Evolutionary conservation across 306 rosid genomes (phyloP), one percentile per base, ranked within the genome.

Genomic region (Glycine tomentella): DNA sequence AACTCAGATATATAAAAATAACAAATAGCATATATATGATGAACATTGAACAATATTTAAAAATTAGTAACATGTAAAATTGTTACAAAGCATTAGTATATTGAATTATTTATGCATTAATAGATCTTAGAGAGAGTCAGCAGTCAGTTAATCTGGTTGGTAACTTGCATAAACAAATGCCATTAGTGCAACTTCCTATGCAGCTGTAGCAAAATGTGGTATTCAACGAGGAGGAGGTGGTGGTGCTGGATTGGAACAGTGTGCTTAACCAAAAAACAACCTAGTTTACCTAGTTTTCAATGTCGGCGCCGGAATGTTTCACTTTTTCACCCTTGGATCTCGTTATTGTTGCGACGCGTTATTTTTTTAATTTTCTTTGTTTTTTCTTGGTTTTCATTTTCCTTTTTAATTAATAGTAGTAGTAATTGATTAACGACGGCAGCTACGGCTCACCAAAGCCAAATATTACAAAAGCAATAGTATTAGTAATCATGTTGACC

Each of bases 271-370:
- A 14, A 52, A 38, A 63, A 50, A 72, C 76, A 38, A 61, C 50
- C 74, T 71, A 7, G 73, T 78, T 52, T 79, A 61, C 50, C 74
- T 71, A 7, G 73, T 78, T 52, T 79, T 81, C 86, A 55, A 71
- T 74, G 84, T 87, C 82, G 84, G 84, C 90, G 90, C 90, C 90
- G 86, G 80, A 78, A 84, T 84, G 84, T 83, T 83, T 83, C 80
- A 77, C 85, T 76, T 76, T 63, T 76, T 63, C 65, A 16, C 78
- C 78, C 49, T 38, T 33, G 65, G 40, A 45, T 36, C 64, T 46
- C 52, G 80, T 73, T 78, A 31, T 65, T 34, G 59, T 65, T 34
- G 59, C 71, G 0, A 83, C 80, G 56, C 80, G 75, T 63, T 25
- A 14, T 20, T 68, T 57, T 57, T 36, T 36, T 36, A 36, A 36